Conservation (phyloP, 2,329 filamentous ascomycete genomes). For the Diaporthe vaccinii region DNA sequence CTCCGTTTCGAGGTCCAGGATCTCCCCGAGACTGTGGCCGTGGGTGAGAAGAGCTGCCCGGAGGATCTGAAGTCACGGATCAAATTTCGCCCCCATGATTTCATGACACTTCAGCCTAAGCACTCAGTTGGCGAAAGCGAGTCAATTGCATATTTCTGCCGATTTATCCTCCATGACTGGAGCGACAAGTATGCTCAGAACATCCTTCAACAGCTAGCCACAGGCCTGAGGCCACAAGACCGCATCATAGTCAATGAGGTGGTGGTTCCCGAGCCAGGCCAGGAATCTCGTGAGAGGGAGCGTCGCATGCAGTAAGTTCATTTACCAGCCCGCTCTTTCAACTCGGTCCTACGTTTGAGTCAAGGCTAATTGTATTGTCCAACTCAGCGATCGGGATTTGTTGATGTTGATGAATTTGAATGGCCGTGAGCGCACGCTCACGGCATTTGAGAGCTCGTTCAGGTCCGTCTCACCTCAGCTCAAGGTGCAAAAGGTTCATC, state of each 20-base stretch:
- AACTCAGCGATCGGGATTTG: constrained; percentile 4
- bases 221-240: neutral
- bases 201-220: constrained; percentile 2
- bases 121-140: constrained; percentile 4
- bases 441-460: neutral
- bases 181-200: constrained; percentile 21
- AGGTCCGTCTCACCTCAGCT: neutral
- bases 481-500: constrained; percentile 3
- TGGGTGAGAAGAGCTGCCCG: neutral
- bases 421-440: neutral
- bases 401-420: constrained; percentile 20
- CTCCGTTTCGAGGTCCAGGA: constrained; percentile 46
- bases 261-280: constrained; percentile 16
- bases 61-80: constrained; percentile 3
- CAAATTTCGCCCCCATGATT: constrained; percentile 12
- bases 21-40: constrained; percentile 23
- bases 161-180: constrained; percentile 17
- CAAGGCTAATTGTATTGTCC: neutral
- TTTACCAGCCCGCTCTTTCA: neutral
- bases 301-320: constrained; percentile 13
- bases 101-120: constrained; percentile 10
- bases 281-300: constrained; percentile 12
- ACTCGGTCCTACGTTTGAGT: neutral
- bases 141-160: constrained; percentile 3
- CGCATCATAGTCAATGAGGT: constrained; percentile 24